phyloP scores from a whole-genome alignment of 148 eudicot genomes.

The Spergularia marina region DNA sequence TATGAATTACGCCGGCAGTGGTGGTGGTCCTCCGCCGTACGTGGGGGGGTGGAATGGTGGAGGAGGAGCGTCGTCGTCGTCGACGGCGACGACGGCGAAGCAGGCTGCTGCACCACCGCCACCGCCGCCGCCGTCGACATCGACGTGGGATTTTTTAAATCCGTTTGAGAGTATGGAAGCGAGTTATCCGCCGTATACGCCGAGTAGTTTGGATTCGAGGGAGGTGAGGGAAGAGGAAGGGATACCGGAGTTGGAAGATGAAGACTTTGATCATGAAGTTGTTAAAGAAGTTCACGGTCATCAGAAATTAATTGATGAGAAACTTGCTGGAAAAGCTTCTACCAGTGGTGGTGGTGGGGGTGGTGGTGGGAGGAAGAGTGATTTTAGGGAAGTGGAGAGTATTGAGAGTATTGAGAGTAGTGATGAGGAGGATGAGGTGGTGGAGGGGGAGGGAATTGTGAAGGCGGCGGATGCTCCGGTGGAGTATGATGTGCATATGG shows the following conservation, averaged over 20 bases:
- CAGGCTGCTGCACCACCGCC: conserved; percentile 56
- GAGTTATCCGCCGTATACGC: conserved; percentile 58
- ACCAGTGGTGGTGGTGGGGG: conserved; percentile 17
- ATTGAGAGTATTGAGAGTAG: conserved; percentile 30
- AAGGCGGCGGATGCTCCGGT: conserved; percentile 42
- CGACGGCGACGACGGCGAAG: background rate
- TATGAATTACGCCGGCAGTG: conserved; percentile 35
- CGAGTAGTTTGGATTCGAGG: conserved; percentile 59
- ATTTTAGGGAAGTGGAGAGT: conserved; percentile 31
- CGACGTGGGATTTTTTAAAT: conserved; percentile 83
- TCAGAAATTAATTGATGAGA: conserved; percentile 53
- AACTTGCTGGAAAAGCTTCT: background rate
- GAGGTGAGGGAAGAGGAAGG: conserved; percentile 96
- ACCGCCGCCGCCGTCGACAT: conserved; percentile 61
- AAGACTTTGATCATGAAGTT: conserved; percentile 68
- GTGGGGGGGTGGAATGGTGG: conserved; percentile 2
- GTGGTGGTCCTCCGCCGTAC: conserved; percentile 13
- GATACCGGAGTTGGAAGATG: conserved; percentile 93
- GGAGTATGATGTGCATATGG: conserved; percentile 86
- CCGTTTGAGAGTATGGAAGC: conserved; percentile 68
- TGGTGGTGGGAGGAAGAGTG: conserved; percentile 9
- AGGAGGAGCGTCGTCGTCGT: conserved; percentile 12
- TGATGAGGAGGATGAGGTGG: conserved; percentile 24
- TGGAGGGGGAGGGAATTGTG: conserved; percentile 31
- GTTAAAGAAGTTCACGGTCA: conserved; percentile 71